Base-by-base conservation (phyloP, 495 filamentous ascomycete species). In the Aspergillus homomorphus region DNA sequence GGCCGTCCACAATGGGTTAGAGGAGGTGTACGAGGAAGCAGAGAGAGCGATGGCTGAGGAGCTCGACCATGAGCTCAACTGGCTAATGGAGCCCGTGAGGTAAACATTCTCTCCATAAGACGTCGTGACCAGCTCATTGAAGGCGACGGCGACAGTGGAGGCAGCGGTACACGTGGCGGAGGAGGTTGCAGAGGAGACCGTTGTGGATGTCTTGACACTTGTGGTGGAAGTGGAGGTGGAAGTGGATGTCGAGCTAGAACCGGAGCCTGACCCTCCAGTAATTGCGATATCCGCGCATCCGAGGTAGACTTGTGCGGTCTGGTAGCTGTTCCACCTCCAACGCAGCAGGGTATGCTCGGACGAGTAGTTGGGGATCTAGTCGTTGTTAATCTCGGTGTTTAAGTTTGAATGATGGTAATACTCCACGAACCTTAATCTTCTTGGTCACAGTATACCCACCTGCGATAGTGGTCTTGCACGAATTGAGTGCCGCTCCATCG, bases 41-140 rank as follows among this genome's bases (percentile, higher is more conserved):
- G 71, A 78, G 18, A 90, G 72, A 0, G 80, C 62, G 0, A 88
- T 48, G 0, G 78, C 84, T 33, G 67, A 71, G 51, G 51, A 60
- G 0, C 80, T 73, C 53, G 80, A 68, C 86, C 85, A 89, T 58
- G 64, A 69, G 5, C 86, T 86, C 22, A 90, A 75, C 30, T 69
- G 69, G 0, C 73, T 49, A 52, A 80, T 75, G 23, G 77, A 82
- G 14, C 87, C 87, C 0, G 77, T 73, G 15, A 90, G 60, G 62
- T 80, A 82, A 66, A 89, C 74, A 19, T 76, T 82, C 69, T 88
- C 78, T 16, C 86, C 86, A 23, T 66, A 83, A 0, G 53, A 58
- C 0, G 87, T 89, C 0, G 71, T 74, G 1, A 77, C 83, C 10
- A 70, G 72, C 42, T 79, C 76, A 44, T 84, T 76, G 66, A 89